Evolutionary conservation across 371 early-diverging fungal species (phyloP).

Genomic region (Syncephalastrum contaminatum): DNA sequence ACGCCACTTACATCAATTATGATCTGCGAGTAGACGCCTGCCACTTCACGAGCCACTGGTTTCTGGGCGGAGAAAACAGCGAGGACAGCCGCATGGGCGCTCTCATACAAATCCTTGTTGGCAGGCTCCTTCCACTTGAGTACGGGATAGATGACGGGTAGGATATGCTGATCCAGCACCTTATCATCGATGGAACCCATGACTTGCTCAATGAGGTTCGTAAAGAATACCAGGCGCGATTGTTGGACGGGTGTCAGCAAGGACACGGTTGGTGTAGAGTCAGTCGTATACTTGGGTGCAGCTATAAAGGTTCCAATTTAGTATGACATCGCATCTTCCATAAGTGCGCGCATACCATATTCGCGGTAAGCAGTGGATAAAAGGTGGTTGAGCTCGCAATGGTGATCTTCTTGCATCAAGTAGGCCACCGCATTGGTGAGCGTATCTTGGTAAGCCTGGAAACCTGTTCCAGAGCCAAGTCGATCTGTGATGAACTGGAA

Average conservation of each 20-base stretch:
- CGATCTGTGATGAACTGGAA: constrained; percentile 43
- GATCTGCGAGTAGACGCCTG: constrained; percentile 47
- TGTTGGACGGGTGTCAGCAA: constrained; percentile 40
- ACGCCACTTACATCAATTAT: constrained; percentile 38
- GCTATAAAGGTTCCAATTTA: constrained; percentile 3
- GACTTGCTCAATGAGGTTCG: constrained; percentile 56
- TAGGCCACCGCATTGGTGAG: constrained; percentile 45
- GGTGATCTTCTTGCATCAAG: constrained; percentile 31
- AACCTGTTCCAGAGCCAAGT: constrained; percentile 34
- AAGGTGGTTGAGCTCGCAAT: constrained; percentile 34
- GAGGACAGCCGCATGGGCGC: constrained; percentile 59
- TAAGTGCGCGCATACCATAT: constrained; percentile 26
- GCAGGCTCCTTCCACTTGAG: constrained; percentile 47
- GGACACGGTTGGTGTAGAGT: constrained; percentile 17
- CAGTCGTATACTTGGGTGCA: constrained; percentile 15
- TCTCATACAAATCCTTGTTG: constrained; percentile 58
- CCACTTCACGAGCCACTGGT: constrained; percentile 41
- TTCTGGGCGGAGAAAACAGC: constrained; percentile 55
- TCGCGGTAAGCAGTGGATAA: constrained; percentile 35
- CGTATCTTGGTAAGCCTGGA: constrained; percentile 48
- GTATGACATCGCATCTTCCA: not conserved
- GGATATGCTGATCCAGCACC: constrained; percentile 44
- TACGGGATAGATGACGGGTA: constrained; percentile 60
- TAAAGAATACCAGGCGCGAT: constrained; percentile 49
- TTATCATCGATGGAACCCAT: constrained; percentile 44